phyloP scores from a whole-genome alignment of 176 grass and related monocot species.

The Oryza meyeriana region DNA sequence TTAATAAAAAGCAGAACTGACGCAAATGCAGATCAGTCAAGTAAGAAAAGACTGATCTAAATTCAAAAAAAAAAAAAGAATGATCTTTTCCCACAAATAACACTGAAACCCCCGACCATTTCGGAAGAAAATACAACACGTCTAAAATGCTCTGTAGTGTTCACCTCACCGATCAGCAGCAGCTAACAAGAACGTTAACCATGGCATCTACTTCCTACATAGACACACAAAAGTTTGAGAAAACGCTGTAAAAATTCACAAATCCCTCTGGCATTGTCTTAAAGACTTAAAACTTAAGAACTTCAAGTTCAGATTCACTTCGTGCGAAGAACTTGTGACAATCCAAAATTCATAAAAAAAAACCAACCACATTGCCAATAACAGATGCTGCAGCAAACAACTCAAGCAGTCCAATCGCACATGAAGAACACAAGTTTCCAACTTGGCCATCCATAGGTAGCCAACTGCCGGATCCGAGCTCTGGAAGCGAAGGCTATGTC shows the following conservation, averaged over 20 bases:
- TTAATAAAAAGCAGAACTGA: not conserved
- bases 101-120: not conserved
- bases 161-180: not conserved
- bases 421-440: not conserved
- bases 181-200: not conserved
- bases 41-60: not conserved
- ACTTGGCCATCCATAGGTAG: not conserved
- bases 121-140: not conserved
- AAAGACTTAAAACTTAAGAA: not conserved
- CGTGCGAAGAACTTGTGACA: not conserved
- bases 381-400: not conserved
- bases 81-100: not conserved
- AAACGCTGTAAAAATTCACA: not conserved
- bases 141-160: not conserved
- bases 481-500: not conserved
- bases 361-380: not conserved
- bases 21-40: not conserved
- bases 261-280: not conserved
- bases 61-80: not conserved
- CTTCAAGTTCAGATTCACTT: not conserved
- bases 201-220: not conserved
- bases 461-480: not conserved
- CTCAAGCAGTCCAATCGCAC: not conserved
- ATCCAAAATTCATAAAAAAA: not conserved
- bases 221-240: not conserved